phyloP scores from a whole-genome alignment of 441 rosid genomes.

The Pelargonium myrrhifolium region DNA sequence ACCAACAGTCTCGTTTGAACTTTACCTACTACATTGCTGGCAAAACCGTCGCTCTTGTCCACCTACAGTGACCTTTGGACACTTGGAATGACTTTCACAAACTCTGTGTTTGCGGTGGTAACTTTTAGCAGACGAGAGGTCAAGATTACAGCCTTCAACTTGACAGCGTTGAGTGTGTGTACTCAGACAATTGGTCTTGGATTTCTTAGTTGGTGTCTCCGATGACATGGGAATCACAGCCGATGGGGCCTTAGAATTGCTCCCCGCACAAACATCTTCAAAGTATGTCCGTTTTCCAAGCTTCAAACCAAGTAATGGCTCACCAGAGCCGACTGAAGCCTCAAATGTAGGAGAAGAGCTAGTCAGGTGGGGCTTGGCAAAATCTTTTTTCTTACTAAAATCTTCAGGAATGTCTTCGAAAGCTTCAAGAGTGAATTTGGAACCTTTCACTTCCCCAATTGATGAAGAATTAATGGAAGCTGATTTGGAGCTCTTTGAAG shows the following conservation, averaged over 20 bases:
- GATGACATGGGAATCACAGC: conserved; percentile 25
- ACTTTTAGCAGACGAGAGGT: conserved; percentile 70
- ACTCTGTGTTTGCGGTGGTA: conserved; percentile 80
- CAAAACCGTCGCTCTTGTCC: conserved; percentile 83
- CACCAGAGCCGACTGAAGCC: conserved; percentile 22
- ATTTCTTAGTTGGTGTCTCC: conserved; percentile 43
- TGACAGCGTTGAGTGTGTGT: conserved; percentile 43
- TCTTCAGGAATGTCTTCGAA: conserved; percentile 38
- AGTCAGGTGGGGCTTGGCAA: conserved; percentile 20
- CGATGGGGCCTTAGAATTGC: conserved; percentile 15
- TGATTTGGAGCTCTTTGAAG: conserved; percentile 66
- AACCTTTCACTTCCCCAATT: conserved; percentile 37
- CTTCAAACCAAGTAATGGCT: conserved; percentile 58
- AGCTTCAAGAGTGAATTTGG: conserved; percentile 35
- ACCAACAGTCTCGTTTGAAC: conserved; percentile 2
- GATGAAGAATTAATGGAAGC: conserved; percentile 64
- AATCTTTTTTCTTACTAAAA: conserved; percentile 32
- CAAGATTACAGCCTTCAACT: conserved; percentile 78
- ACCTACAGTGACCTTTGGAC: conserved; percentile 62
- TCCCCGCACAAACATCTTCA: conserved; percentile 18
- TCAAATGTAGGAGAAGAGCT: conserved; percentile 25
- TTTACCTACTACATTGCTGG: conserved; percentile 93
- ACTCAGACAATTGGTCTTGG: conserved; percentile 43
- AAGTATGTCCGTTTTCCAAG: conserved; percentile 55
- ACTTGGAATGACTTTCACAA: conserved; percentile 73